Conservation (phyloP, 192 early-diverging fungal genomes). For the Gigaspora rosea region DNA sequence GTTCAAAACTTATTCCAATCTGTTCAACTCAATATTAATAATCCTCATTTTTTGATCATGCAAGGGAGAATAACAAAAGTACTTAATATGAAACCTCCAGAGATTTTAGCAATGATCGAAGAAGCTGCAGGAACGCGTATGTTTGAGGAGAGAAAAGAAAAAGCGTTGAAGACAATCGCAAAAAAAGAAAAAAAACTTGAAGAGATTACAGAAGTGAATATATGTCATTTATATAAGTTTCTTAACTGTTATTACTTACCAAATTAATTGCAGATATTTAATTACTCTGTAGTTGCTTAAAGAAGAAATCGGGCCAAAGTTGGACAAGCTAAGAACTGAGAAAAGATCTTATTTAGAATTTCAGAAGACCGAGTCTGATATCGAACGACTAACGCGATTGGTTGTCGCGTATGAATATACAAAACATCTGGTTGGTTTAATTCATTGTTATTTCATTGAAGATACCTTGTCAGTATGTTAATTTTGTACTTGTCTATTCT, state of each 20-base stretch:
- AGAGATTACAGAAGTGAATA: conserved; percentile 73
- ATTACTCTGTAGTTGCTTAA: conserved; percentile 63
- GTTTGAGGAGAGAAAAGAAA: conserved; percentile 98
- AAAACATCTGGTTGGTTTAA: conserved; percentile 59
- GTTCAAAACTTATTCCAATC: conserved; percentile 95
- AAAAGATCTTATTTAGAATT: conserved; percentile 90
- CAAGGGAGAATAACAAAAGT: conserved; percentile 99
- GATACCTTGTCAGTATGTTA: not conserved
- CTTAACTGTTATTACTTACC: not conserved
- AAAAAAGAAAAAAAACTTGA: conserved; percentile 97
- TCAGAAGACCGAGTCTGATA: conserved; percentile 89
- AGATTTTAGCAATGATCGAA: conserved; percentile 98
- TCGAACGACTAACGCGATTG: conserved; percentile 79
- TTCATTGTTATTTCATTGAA: not conserved
- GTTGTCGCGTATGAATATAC: conserved; percentile 85
- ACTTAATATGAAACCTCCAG: conserved; percentile 97
- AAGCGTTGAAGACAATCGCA: conserved; percentile 88
- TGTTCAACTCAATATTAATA: conserved; percentile 98
- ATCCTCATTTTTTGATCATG: conserved; percentile 99
- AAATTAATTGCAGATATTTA: not conserved
- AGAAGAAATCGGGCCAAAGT: conserved; percentile 91
- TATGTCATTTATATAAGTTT: too few relatives aligned
- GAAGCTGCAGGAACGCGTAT: conserved; percentile 98
- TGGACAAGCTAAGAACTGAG: conserved; percentile 85
- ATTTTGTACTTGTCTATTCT: not conserved